Evolutionary conservation across 768 basidiomycete species (phyloP).

Genomic region (Tulasnella sp.): DNA sequence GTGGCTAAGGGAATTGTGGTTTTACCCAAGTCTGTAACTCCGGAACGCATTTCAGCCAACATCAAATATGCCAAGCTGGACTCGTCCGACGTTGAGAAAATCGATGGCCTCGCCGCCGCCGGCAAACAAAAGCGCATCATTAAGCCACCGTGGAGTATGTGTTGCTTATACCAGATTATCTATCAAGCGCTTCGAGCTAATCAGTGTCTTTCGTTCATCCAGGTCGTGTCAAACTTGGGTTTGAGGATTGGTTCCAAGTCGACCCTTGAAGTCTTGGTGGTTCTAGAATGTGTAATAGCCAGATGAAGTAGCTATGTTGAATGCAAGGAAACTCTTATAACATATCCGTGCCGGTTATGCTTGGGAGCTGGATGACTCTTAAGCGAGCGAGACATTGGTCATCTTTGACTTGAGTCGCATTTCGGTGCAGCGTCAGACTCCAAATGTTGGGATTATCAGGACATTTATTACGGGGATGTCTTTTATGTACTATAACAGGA

Average conservation of each 20-base stretch:
- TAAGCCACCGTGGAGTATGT: constrained; percentile 21
- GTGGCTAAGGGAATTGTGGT: constrained; percentile 62
- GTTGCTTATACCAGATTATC: neutral
- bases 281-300: neutral
- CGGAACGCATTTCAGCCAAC: constrained; percentile 44
- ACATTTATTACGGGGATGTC: neutral
- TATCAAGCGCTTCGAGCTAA: neutral
- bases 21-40: constrained; percentile 70
- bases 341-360: too few relatives aligned
- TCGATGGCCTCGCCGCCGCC: constrained; percentile 20
- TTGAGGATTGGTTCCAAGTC: constrained; percentile 21
- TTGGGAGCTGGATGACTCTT: too few relatives aligned
- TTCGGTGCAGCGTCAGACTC: too few relatives aligned
- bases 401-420: too few relatives aligned
- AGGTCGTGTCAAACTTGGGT: constrained; percentile 18
- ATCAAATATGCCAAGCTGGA: constrained; percentile 3
- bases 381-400: too few relatives aligned
- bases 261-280: neutral
- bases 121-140: constrained; percentile 21
- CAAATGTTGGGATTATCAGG: neutral
- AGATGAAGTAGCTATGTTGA: too few relatives aligned
- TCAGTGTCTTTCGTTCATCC: neutral
- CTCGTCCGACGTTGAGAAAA: constrained; percentile 17
- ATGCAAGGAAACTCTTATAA: too few relatives aligned
- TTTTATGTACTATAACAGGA: neutral